These are phyloP conservation scores for Smithsoniella earleae DNA, from an alignment of 163 green algal species.

Conservation along the genomic window DNA sequence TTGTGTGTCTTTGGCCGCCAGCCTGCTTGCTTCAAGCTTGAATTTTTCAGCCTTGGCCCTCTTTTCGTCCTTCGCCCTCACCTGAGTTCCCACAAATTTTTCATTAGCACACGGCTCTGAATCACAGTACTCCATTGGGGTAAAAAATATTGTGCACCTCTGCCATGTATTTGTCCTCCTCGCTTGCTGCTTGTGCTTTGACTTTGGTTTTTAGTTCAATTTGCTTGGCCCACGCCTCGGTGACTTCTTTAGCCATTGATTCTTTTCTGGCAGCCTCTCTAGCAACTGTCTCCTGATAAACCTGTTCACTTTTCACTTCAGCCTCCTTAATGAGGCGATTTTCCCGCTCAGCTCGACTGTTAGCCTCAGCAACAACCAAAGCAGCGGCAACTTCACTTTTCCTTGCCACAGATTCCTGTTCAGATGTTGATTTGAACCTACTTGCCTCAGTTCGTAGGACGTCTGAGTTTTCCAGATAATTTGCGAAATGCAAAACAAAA, in stretches of 20 bases:
- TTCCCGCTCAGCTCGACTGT: not conserved
- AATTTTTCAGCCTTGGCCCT: not conserved
- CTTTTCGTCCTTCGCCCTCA: constrained; percentile 6
- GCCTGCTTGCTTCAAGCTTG: not conserved
- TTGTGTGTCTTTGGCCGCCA: constrained; percentile 14
- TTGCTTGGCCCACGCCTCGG: not conserved
- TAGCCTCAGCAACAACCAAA: not conserved
- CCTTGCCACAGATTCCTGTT: not conserved
- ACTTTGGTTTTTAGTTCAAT: not conserved
- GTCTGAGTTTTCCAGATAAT: no score
- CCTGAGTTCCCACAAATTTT: not conserved
- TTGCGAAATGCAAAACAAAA: no score
- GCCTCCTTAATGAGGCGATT: not conserved
- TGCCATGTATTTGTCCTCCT: not conserved
- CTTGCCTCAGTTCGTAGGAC: no score
- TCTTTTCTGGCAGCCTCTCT: not conserved
- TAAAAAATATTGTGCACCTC: not conserved
- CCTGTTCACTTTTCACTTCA: not conserved
- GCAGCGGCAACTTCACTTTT: not conserved
- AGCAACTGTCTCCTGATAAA: not conserved
- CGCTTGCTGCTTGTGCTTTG: not conserved
- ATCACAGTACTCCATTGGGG: not conserved
- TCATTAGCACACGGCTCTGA: not conserved
- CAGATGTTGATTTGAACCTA: no score
- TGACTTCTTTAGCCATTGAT: not conserved